phyloP scores from a whole-genome alignment of 129 eudicot species.

The Silybum marianum region DNA sequence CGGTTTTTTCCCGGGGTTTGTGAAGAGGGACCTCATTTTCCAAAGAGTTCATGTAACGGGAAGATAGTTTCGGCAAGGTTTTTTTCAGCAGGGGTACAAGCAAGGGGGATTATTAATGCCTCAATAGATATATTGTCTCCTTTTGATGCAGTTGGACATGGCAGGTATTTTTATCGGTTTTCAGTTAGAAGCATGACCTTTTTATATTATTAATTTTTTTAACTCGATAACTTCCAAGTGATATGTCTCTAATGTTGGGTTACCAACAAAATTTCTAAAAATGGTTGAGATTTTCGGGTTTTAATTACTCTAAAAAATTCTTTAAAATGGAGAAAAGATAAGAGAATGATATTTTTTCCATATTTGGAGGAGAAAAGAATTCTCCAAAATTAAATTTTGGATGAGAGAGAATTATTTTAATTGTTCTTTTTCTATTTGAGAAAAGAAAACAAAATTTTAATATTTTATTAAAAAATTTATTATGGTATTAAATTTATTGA shows the following conservation, averaged over 20 bases:
- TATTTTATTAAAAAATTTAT: too few species aligned
- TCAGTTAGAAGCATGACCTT: not conserved
- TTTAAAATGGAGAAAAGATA: too few species aligned
- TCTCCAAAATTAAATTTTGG: too few species aligned
- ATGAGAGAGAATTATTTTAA: too few species aligned
- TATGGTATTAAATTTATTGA: too few species aligned
- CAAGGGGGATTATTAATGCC: slow-evolving; percentile 55
- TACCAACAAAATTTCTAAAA: too few species aligned
- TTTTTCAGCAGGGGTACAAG: slow-evolving; percentile 79
- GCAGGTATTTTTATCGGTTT: slow-evolving; percentile 51
- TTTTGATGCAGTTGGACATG: slow-evolving; percentile 91
- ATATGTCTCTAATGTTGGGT: not conserved
- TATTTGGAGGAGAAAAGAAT: too few species aligned
- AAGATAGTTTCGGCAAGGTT: slow-evolving; percentile 85
- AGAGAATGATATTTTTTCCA: too few species aligned
- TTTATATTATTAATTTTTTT: too few species aligned
- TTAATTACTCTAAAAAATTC: not conserved
- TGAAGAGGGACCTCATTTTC: slow-evolving; percentile 78
- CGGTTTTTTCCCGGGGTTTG: slow-evolving; percentile 66
- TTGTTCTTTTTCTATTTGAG: too few species aligned
- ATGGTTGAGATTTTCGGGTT: too few species aligned
- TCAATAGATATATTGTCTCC: slow-evolving; percentile 80
- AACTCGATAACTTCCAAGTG: not conserved
- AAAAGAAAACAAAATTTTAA: too few species aligned
- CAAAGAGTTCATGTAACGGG: slow-evolving; percentile 78